Conservation (phyloP, 78 protist species). For the Dictyostelium brefeldianum region DNA sequence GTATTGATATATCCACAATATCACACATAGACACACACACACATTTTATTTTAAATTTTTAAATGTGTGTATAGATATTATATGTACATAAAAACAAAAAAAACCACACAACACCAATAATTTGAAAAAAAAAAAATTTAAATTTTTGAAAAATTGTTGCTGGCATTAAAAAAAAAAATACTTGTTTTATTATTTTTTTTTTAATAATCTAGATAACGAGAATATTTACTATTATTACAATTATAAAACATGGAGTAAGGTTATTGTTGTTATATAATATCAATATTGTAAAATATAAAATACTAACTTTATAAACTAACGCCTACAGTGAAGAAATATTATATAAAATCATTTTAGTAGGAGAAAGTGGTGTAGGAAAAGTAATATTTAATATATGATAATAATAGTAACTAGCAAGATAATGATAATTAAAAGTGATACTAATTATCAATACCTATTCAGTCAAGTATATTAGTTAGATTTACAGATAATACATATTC, state of each 20-base stretch:
- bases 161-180: too few species aligned
- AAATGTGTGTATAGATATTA: too few species aligned
- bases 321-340: constrained; percentile 46
- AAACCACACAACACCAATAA: too few species aligned
- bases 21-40: not conserved
- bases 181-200: too few species aligned
- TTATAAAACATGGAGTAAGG: too few species aligned
- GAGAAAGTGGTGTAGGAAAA: constrained; percentile 77
- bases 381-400: not conserved
- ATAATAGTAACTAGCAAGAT: not conserved
- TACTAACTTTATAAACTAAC: too few species aligned
- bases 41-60: not conserved
- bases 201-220: too few species aligned
- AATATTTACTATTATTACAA: not conserved
- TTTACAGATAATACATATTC: constrained; percentile 73
- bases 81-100: too few species aligned
- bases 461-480: constrained; percentile 61
- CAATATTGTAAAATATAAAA: not conserved
- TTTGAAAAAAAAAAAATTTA: too few species aligned
- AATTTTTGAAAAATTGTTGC: too few species aligned
- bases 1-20: too few species aligned
- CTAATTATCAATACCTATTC: not conserved
- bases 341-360: constrained; percentile 77
- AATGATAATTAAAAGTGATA: not conserved
- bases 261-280: too few species aligned